Evolutionary conservation across 139 green algal genomes (phyloP).

Genomic region (Haematococcus sp.): DNA sequence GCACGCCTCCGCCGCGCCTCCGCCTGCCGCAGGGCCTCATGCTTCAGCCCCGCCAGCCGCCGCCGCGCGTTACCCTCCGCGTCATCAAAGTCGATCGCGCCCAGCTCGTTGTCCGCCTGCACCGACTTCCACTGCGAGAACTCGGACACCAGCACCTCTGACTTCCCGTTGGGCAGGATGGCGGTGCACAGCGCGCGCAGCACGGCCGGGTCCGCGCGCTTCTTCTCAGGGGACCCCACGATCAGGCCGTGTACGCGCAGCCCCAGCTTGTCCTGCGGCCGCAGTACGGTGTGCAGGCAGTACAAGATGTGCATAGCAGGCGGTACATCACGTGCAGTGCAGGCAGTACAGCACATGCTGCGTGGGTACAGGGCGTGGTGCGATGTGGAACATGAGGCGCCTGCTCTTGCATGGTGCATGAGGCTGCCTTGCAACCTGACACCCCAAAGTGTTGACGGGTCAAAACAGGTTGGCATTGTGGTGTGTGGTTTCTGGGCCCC

Average conservation of each 20-base stretch:
- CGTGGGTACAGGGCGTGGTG: too few species aligned
- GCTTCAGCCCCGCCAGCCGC: slow-evolving; percentile 59
- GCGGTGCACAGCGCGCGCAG: slow-evolving; percentile 73
- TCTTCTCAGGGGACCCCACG: slow-evolving; percentile 74
- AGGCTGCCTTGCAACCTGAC: too few species aligned
- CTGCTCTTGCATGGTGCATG: too few species aligned
- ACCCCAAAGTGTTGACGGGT: too few species aligned
- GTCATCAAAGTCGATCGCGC: slow-evolving; percentile 74
- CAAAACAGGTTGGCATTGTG: too few species aligned
- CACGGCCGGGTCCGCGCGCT: slow-evolving; percentile 79
- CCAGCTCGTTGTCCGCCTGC: slow-evolving; percentile 45
- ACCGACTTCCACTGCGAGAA: slow-evolving; percentile 75
- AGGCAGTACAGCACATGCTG: too few species aligned
- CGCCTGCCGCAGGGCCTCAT: slow-evolving; percentile 59
- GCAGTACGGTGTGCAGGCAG: slow-evolving; percentile 41
- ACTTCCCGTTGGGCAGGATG: slow-evolving; percentile 72
- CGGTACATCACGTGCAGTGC: too few species aligned
- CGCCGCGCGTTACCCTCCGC: slow-evolving; percentile 59
- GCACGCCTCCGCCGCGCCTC: slow-evolving; percentile 26
- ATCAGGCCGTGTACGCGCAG: slow-evolving; percentile 84
- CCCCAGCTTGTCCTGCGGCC: slow-evolving; percentile 67
- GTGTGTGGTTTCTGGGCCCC: slow-evolving; percentile 9
- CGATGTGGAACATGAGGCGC: too few species aligned
- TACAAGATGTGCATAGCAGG: too few species aligned
- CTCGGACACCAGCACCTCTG: slow-evolving; percentile 56